phyloP scores from a whole-genome alignment of 257 asterid genomes.

The Avicennia marina region DNA sequence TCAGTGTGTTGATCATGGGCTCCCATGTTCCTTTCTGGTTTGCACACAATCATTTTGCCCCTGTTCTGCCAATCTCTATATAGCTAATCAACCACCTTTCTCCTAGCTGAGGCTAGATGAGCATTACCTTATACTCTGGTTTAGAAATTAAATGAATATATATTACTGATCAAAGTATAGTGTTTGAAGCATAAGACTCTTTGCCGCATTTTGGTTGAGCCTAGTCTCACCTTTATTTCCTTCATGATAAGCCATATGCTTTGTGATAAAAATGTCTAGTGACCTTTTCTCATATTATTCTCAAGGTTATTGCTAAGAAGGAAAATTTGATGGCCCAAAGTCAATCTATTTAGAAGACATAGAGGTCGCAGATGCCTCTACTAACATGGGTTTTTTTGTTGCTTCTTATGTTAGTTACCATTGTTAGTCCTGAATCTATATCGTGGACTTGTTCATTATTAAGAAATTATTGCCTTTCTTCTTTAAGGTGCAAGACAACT shows the following conservation, averaged over 20 bases:
- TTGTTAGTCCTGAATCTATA: conserved; percentile 4
- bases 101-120: conserved; percentile 9
- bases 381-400: conserved; percentile 2
- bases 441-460: conserved; percentile 13
- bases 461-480: background rate
- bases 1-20: conserved; percentile 14
- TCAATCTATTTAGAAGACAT: background rate
- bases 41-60: conserved; percentile 5
- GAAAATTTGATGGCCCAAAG: conserved; percentile 1
- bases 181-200: too few relatives aligned
- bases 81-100: conserved; percentile 15
- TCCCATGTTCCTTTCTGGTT: conserved; percentile 3
- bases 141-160: background rate
- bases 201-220: background rate
- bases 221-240: background rate
- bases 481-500: too few relatives aligned
- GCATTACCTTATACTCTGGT: background rate
- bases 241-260: background rate
- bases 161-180: too few relatives aligned
- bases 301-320: background rate
- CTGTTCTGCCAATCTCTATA: background rate
- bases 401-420: conserved; percentile 1
- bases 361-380: background rate
- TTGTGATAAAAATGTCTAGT: background rate
- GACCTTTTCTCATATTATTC: conserved; percentile 11